Evolutionary conservation across 2,329 filamentous ascomycete genomes (phyloP), one percentile per base, ranked within the genome.

Genomic region (Colletotrichum viniferum): DNA sequence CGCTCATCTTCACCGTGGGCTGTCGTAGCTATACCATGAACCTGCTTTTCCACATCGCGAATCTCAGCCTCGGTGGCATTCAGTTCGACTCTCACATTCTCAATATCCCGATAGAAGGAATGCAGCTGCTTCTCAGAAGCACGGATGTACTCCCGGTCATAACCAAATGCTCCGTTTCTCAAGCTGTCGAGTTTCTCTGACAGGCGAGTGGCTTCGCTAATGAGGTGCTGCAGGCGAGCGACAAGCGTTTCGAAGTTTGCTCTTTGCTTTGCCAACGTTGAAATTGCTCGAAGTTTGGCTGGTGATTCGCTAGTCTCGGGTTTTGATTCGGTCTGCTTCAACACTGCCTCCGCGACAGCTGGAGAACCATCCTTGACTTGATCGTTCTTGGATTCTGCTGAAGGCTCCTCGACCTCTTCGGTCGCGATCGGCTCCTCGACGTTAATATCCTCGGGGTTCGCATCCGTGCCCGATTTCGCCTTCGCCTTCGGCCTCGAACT

Each of bases 371-470:
- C 61, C 21, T 68, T 63, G 36, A 8, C 43, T 9, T 34, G 64
- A 4, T 76, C 73, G 10, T 18, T 52, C 36, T 69, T 76, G 16
- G n/a, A 4, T 8, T 72, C 68, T 30, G 36, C 26, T 5, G 56
- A 43, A 2, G 77, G 86, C 38, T 85, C 85, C 74, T 52, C 43
- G 43, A 52, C 6, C 10, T 52, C 43, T 52, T 52, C 43, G 43
- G n/a, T 52, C 43, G 43, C 43, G 43, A 52, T 52, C 43, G 43
- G 43, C 43, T 52, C 43, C 43, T 87, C 86, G 28, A 90, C 85
- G 61, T 89, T 84, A 65, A 90, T 89, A 71, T 90, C 88, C 4
- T 90, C 88, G 0, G 87, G 87, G 6, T 71, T 67, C 18, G 66
- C 61, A 34, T 76, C 74, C 26, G 38, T 28, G 16, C 34, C 71